These are phyloP conservation scores for Colletotrichum truncatum DNA, from an alignment of 2,329 filamentous ascomycete genomes.

Conservation along the genomic window DNA sequence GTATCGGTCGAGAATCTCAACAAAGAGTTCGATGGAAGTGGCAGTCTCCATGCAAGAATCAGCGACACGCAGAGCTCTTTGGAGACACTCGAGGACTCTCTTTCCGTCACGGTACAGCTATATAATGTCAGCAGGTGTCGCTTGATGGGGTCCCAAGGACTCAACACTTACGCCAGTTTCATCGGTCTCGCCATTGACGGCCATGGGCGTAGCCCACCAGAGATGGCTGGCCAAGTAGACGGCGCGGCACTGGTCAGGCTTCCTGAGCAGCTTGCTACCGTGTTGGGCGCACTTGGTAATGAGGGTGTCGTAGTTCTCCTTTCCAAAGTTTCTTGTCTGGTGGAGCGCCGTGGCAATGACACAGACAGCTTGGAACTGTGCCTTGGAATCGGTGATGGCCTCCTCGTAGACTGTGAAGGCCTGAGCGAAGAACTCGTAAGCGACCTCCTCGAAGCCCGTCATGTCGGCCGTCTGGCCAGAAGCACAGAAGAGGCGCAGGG, in stretches of 20 bases:
- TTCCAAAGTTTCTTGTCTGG: constrained; percentile 87
- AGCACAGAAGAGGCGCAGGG: constrained; percentile 87
- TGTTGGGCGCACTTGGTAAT: constrained; percentile 98
- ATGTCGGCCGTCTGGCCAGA: constrained; percentile 94
- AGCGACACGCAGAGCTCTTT: constrained; percentile 92
- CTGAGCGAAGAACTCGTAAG: constrained; percentile 98
- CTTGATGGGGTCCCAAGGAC: constrained; percentile 2
- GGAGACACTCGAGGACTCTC: constrained; percentile 93
- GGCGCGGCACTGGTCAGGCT: constrained; percentile 96
- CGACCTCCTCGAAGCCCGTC: constrained; percentile 91
- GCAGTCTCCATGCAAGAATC: constrained; percentile 99
- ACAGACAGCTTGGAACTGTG: constrained; percentile 97
- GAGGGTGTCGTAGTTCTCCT: constrained; percentile 98
- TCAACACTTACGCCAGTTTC: constrained; percentile 73
- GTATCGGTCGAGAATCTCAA: constrained; percentile 97
- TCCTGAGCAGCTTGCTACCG: constrained; percentile 95
- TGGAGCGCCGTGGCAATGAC: constrained; percentile 91
- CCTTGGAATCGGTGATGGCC: constrained; percentile 92
- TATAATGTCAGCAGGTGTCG: constrained; percentile 33
- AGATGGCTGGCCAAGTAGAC: constrained; percentile 96
- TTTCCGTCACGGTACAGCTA: constrained; percentile 98
- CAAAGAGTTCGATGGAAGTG: constrained; percentile 96
- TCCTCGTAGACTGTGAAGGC: constrained; percentile 99
- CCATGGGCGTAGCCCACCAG: constrained; percentile 95
- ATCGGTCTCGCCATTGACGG: constrained; percentile 81